Base-by-base conservation (phyloP, 805 yeast species). In the Wickerhamomyces subpelliculosus region DNA sequence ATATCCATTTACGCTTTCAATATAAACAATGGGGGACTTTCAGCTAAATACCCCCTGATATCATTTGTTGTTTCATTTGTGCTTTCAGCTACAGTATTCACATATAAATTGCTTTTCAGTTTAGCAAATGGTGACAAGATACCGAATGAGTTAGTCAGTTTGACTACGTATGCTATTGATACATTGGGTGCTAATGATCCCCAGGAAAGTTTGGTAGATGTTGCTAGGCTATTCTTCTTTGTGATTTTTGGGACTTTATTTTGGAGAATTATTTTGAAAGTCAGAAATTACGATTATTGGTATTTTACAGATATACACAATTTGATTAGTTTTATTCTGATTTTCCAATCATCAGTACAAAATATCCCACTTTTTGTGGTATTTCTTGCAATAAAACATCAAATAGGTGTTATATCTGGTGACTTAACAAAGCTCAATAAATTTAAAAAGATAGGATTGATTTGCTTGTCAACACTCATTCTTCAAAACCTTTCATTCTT, bases 401-500 rank as follows among this genome's bases (percentile, higher is more conserved):
- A 36, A 6, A 5, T 50, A 17, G 44, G 46, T 2, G 11, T 21
- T n/a, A 23, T 42, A 9, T 35, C 38, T 16, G 43, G 32, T 13
- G 12, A 37, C 2, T 32, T 32, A 18, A 13, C 20, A 6, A 12
- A 9, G 7, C 14, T 16, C 17, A 28, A 39, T 13, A 39, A 16
- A 21, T 5, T 19, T 8, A 16, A 34, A 12, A 44, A 30, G 19
- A 27, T 36, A 22, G 42, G 44, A 2, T 45, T 42, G 24, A 16
- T 45, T 14, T 32, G 51, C 21, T 17, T 47, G 2, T 22, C 43
- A 2, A 49, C 56, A 5, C 45, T 87, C 4, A 56, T 82, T 18
- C 46, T 87, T 35, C 94, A 87, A 54, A 80, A 86, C 47, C 64
- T 87, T 30, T 64, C 88, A 0, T 93, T 90, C 55, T 93, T 85